phyloP scores from a whole-genome alignment of 345 rosid genomes.

The Ceriops zippeliana region DNA sequence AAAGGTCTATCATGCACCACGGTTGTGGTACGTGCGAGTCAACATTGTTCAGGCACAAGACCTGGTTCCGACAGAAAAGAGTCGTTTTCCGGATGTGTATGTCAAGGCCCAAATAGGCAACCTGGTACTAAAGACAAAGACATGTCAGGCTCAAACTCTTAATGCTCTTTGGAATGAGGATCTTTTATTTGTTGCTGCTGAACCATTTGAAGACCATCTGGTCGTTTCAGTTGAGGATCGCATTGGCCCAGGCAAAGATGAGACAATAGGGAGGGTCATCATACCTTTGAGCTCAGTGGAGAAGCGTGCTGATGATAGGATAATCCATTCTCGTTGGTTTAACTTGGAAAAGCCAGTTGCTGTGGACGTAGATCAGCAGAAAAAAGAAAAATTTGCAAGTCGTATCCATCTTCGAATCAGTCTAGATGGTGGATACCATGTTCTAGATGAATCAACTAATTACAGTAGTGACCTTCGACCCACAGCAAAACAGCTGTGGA shows the following conservation, averaged over 20 bases:
- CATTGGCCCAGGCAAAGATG: slow-evolving; percentile 30
- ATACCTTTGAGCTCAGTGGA: slow-evolving; percentile 28
- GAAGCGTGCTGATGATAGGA: slow-evolving; percentile 31
- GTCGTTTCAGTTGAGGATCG: slow-evolving; percentile 36
- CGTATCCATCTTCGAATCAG: slow-evolving; percentile 32
- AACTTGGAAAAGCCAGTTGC: slow-evolving; percentile 34
- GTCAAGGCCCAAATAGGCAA: slow-evolving; percentile 32
- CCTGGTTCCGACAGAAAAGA: slow-evolving; percentile 29
- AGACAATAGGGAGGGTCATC: slow-evolving; percentile 30
- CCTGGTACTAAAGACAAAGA: slow-evolving; percentile 30
- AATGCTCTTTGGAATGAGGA: slow-evolving; percentile 35
- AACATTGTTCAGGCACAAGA: slow-evolving; percentile 34
- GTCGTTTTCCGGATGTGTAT: slow-evolving; percentile 30
- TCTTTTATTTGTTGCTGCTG: slow-evolving; percentile 35
- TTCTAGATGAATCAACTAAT: slow-evolving; percentile 33
- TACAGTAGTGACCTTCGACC: slow-evolving; percentile 37
- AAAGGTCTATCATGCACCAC: slow-evolving; percentile 35
- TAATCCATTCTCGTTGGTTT: slow-evolving; percentile 36
- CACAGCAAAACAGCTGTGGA: slow-evolving; percentile 35
- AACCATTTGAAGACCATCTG: slow-evolving; percentile 32
- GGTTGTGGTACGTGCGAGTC: slow-evolving; percentile 35
- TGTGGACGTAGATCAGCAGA: slow-evolving; percentile 29
- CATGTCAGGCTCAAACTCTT: slow-evolving; percentile 28
- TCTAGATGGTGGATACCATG: slow-evolving; percentile 37
- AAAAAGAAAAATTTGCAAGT: slow-evolving; percentile 33